Evolutionary conservation across 495 filamentous ascomycete species (phyloP).

Genomic region (Mycothermus thermophilus): DNA sequence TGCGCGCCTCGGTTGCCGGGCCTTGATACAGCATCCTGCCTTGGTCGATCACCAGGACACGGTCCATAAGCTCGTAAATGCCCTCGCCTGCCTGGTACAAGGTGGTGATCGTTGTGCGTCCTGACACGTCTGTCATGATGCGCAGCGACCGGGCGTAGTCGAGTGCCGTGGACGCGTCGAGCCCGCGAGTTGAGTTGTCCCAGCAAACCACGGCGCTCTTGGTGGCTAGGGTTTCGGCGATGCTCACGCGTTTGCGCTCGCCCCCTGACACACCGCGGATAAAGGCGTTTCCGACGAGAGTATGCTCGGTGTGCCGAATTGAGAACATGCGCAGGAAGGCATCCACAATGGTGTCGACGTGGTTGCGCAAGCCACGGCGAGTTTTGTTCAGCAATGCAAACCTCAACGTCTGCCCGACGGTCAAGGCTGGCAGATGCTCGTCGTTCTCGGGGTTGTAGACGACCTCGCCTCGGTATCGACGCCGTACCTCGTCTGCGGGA

Average conservation of each 20-base stretch:
- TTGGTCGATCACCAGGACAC: slow-evolving; percentile 50
- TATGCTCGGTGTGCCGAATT: slow-evolving; percentile 64
- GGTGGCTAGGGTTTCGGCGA: slow-evolving; percentile 36
- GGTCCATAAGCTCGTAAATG: slow-evolving; percentile 71
- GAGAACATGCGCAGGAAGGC: slow-evolving; percentile 67
- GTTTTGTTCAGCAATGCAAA: slow-evolving; percentile 77
- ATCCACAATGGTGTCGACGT: slow-evolving; percentile 54
- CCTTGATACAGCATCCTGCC: slow-evolving; percentile 60
- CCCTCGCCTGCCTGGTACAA: slow-evolving; percentile 75
- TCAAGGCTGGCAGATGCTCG: slow-evolving; percentile 61
- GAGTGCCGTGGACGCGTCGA: slow-evolving; percentile 66
- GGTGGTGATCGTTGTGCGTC: slow-evolving; percentile 70
- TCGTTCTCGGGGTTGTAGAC: slow-evolving; percentile 78
- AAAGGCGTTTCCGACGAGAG: slow-evolving; percentile 72
- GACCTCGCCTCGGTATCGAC: slow-evolving; percentile 64
- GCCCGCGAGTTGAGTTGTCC: slow-evolving; percentile 67
- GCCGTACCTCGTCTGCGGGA: slow-evolving; percentile 50
- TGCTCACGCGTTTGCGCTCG: slow-evolving; percentile 42
- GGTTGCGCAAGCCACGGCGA: slow-evolving; percentile 51
- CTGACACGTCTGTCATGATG: slow-evolving; percentile 71
- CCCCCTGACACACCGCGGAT: slow-evolving; percentile 58
- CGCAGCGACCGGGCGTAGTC: slow-evolving; percentile 67
- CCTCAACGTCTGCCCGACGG: slow-evolving; percentile 66
- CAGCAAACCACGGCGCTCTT: slow-evolving; percentile 39
- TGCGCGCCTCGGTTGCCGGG: slow-evolving; percentile 38